Base-by-base conservation (phyloP, 2,329 filamentous ascomycete genomes). In the Fusarium sp. region DNA sequence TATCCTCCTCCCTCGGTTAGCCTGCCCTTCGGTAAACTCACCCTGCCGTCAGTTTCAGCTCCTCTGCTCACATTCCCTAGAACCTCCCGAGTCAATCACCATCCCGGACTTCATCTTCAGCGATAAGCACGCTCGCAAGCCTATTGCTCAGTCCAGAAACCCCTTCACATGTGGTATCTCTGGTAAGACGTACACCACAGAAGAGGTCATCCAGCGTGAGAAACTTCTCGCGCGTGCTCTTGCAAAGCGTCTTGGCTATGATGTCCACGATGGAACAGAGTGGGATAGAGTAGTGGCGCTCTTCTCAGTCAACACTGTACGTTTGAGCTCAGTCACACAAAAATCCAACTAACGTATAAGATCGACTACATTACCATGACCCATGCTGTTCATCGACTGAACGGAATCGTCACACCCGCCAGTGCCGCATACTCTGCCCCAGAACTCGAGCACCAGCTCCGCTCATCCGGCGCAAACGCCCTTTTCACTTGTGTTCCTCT, bases 241-340 rank as follows among this genome's bases (percentile, higher is more conserved):
- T 38, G 87, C 88, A 44, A 91, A 92, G 79, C 90, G 93, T 71
- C 87, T 96, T 66, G 91, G 89, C 47, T 95, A 93, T 87, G 81
- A 87, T 50, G 90, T 92, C 13, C 91, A 93, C 73, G 81, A 90
- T 63, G 93, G 92, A 18, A 89, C 89, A 0, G 92, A 95, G 79
- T 96, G 92, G 91, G 93, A 96, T 77, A 94, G 95, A 80, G 92
- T 95, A 30, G 85, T 94, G 53, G 91, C 86, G 9, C 84, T 95
- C 33, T 97, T 93, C 82, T 91, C 91, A n/a, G 82, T 95, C 66
- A 97, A 97, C 79, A 94, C 93, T 35, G 92, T 94, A 82, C 67
- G 87, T 77, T 16, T 13, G 30, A 28, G 31, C 24, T 33, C 50
- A 41, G 35, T 35, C 31, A 54, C 30, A 18, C 20, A 33, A 22